Conservation (phyloP, 2,329 filamentous ascomycete genomes). For the Metarhizium guizhouense region DNA sequence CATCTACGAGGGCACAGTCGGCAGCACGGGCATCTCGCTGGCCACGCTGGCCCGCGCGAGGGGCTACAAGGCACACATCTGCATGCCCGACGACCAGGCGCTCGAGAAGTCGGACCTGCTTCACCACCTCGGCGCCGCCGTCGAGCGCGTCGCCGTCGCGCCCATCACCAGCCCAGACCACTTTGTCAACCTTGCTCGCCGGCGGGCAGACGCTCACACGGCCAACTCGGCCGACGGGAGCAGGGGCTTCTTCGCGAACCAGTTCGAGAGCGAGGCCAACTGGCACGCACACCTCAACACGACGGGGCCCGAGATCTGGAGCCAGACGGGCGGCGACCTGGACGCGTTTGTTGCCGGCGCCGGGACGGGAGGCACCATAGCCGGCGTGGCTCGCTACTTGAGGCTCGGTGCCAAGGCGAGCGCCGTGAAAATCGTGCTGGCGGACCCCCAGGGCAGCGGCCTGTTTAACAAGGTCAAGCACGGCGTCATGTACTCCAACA, state of each 20-base stretch:
- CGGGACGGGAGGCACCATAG: slow-evolving; percentile 88
- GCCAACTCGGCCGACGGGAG: slow-evolving; percentile 46
- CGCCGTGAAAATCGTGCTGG: slow-evolving; percentile 64
- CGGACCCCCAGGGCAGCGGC: slow-evolving; percentile 90
- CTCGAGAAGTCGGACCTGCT: slow-evolving; percentile 84
- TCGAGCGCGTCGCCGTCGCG: slow-evolving; percentile 82
- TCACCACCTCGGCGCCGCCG: slow-evolving; percentile 80
- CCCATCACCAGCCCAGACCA: slow-evolving; percentile 90
- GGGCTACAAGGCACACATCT: slow-evolving; percentile 90
- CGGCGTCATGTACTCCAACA: slow-evolving; percentile 89
- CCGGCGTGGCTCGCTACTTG: slow-evolving; percentile 74
- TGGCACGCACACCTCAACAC: slow-evolving; percentile 72
- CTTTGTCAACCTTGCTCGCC: slow-evolving; percentile 85
- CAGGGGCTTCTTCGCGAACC: slow-evolving; percentile 86
- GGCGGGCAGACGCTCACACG: slow-evolving; percentile 68
- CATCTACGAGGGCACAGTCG: slow-evolving; percentile 95
- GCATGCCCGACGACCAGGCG: slow-evolving; percentile 90
- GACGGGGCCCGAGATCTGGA: slow-evolving; percentile 84
- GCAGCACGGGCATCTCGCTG: slow-evolving; percentile 90
- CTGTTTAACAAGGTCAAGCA: slow-evolving; percentile 86
- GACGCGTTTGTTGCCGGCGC: slow-evolving; percentile 91
- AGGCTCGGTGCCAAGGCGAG: slow-evolving; percentile 59
- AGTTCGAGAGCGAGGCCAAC: slow-evolving; percentile 89
- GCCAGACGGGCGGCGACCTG: slow-evolving; percentile 63
- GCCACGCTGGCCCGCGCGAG: slow-evolving; percentile 79